Evolutionary conservation across 306 rosid genomes (phyloP), one percentile per base, ranked within the genome.

Genomic region (Astragalus membranaceus): DNA sequence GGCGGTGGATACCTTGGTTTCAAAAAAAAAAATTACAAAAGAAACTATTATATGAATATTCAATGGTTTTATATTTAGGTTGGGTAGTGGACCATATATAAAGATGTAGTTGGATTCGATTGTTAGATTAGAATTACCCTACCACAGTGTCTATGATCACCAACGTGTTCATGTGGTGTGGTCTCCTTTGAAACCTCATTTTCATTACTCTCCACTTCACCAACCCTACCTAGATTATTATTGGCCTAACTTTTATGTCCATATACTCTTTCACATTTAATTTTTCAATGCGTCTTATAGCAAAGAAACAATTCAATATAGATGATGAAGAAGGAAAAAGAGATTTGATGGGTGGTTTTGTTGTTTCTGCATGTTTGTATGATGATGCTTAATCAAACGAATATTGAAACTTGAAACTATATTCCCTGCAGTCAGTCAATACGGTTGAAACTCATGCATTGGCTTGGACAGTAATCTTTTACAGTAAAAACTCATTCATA

Each of bases 121-220:
- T 26, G 30, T 26, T 26, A 26, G 30, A 26, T 73, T 46, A 67
- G 55, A 53, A 61, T 58, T 48, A 69, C 76, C 77, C 72, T 72
- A 70, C 81, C 59, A 77, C 3, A 2, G 42, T 76, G 75, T 76
- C 70, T 64, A 60, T 75, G 70, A 61, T 50, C 70, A 59, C 53
- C 56, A 60, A 30, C 43, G 58, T 75, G 58, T 75, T 75, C 80
- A 76, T 77, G 81, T 44, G 81, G 46, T 35, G 81, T 62, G 77
- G 65, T 70, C 65, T 70, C 67, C 60, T 43, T 53, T 54, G 15
- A 53, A 52, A 63, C 33, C 67, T 77, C 81, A 70, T 63, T 77
- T 77, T 70, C 60, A 36, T 70, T 60, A 70, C 30, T 26, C 59
- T 6, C 75, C 75, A 60, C 20, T 76, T 32, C 50, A 35, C 69